Percentiles rank a stretch among this genome's conserved stretches.
Conservation (phyloP, 2,329 filamentous ascomycete species). For the Stagonosporopsis tanaceti region DNA sequence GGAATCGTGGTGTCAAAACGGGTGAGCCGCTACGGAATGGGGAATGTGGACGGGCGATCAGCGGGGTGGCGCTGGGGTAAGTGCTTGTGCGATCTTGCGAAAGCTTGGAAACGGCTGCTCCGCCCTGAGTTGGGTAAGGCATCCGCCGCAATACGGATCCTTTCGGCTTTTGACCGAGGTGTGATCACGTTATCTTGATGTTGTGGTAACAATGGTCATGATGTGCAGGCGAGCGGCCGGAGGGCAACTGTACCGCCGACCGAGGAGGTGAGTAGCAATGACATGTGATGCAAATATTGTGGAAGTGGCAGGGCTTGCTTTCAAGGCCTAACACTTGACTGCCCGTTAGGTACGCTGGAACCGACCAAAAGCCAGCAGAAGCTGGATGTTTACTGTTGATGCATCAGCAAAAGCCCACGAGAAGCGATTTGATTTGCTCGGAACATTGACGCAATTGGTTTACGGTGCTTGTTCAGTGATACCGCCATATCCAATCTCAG, state of each 20-base stretch:
- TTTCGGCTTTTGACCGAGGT: constrained; percentile 18
- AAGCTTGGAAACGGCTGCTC: constrained; percentile 23
- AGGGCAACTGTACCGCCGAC: not conserved
- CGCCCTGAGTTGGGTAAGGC: constrained; percentile 24
- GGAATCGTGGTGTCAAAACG: constrained; percentile 9
- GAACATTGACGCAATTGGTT: no score
- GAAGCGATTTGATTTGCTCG: no score
- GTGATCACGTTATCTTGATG: not conserved
- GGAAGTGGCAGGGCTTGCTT: no score
- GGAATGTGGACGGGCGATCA: constrained; percentile 23
- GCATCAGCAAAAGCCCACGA: no score
- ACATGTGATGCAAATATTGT: no score
- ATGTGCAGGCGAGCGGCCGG: not conserved
- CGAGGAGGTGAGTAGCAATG: not conserved
- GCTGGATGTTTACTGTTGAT: no score
- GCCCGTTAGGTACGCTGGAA: no score
- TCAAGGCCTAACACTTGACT: no score
- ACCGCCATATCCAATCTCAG: no score
- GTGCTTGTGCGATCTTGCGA: constrained; percentile 26
- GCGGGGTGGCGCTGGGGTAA: constrained; percentile 25
- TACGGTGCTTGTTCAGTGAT: no score
- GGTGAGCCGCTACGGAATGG: constrained; percentile 23
- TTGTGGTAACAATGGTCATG: not conserved
- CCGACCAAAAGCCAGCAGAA: no score
- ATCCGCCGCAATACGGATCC: constrained; percentile 15